phyloP scores from a whole-genome alignment of 768 basidiomycete species.

The Termitomyces bulborhizus region DNA sequence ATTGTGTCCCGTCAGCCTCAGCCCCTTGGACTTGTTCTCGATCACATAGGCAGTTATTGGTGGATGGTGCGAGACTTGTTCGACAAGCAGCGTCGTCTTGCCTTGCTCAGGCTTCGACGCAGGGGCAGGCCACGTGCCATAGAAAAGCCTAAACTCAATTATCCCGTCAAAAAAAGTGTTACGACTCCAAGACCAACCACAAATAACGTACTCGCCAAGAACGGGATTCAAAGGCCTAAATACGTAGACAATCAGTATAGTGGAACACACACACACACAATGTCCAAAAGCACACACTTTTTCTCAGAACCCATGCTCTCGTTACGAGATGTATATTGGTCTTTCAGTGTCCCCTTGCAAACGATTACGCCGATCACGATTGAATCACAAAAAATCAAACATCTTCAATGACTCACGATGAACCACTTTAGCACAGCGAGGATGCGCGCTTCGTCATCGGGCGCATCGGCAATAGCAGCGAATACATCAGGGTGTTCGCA shows the following conservation, averaged over 20 bases:
- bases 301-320: slow-evolving; percentile 97
- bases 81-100: slow-evolving; percentile 78
- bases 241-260: too few species aligned
- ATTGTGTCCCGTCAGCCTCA: slow-evolving; percentile 79
- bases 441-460: slow-evolving; percentile 65
- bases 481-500: slow-evolving; percentile 91
- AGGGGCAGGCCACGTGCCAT: slow-evolving; percentile 73
- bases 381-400: too few species aligned
- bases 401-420: slow-evolving; percentile 50
- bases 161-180: neutral
- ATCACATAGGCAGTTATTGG: slow-evolving; percentile 86
- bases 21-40: slow-evolving; percentile 70
- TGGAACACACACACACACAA: too few species aligned
- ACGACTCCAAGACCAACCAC: neutral
- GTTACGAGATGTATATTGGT: slow-evolving; percentile 91
- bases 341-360: slow-evolving; percentile 79
- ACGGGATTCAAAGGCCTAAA: slow-evolving; percentile 90
- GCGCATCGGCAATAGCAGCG: slow-evolving; percentile 75
- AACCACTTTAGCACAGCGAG: slow-evolving; percentile 93
- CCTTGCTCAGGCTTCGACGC: slow-evolving; percentile 52
- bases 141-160: slow-evolving; percentile 57
- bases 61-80: slow-evolving; percentile 96
- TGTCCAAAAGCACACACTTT: slow-evolving; percentile 51
- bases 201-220: slow-evolving; percentile 71
- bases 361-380: neutral